Evolutionary conservation across 352 stramenopile genomes (phyloP), one percentile per base, ranked within the genome.

Genomic region (Phytophthora megakarya): DNA sequence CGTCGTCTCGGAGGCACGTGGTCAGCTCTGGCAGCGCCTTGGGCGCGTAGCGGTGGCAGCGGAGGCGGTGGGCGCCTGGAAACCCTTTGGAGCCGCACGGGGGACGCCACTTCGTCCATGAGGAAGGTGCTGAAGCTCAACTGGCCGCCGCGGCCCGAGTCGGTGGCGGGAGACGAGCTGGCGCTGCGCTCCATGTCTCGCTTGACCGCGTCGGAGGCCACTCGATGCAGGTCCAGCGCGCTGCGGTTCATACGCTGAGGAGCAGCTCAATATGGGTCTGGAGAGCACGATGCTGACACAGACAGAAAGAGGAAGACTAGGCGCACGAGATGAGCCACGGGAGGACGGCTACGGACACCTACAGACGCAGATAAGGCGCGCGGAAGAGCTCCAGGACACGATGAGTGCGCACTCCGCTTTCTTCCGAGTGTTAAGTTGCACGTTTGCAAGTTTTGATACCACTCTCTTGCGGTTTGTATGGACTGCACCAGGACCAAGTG

Each of bases 101-200:
- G 72, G 15, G 75, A 66, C 21, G 72, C 64, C n/a, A 75, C 50
- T 19, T 81, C 73, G 58, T 87, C 78, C 69, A 87, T 78, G 32
- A 87, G 72, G 56, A 87, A 87, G 18, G 78, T 81, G 37, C 76
- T 84, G 60, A 87, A 87, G 61, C 73, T 80, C 30, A 78, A 25
- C 26, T 57, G 57, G 25, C 49, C 63, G 16, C 50, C 50, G 12
- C 60, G 46, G 8, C 37, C 53, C 5, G 53, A 59, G 38, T 64
- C 50, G 9, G 50, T 63, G 11, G 51, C 44, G 15, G 60, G 18
- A 5, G 48, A 51, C 19, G 61, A 49, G 28, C 28, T 35, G 16
- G n/a, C 37, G 26, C 33, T 53, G 37, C 39, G 54, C 33, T 75
- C 47, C 52, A 66, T 66, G 22, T 65, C 58, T 49, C 58, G 52